Conservation (phyloP, 805 yeast genomes). For the Debaryomyces maramus region DNA sequence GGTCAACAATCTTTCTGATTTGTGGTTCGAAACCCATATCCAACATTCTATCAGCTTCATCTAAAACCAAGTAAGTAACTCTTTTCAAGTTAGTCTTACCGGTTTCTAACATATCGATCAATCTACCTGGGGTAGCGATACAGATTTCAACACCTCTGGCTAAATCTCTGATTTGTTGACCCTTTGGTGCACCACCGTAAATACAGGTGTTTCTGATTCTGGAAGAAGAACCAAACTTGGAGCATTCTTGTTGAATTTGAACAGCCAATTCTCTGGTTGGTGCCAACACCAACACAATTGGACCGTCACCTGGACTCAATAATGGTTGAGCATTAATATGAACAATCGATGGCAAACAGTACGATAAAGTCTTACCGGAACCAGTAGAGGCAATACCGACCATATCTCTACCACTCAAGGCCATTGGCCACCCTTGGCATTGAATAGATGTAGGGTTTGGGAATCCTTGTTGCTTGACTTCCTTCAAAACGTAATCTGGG, state of each 20-base stretch:
- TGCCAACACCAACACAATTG: conserved; percentile 90
- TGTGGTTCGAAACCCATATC: conserved; percentile 99
- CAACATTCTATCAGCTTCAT: conserved; percentile 99
- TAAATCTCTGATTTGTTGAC: conserved; percentile 95
- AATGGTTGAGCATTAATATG: conserved; percentile 98
- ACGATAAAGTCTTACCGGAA: conserved; percentile 96
- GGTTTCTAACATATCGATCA: conserved; percentile 94
- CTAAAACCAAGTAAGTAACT: conserved; percentile 94
- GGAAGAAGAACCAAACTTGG: conserved; percentile 88
- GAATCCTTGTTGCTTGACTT: conserved; percentile 90
- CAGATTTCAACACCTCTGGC: conserved; percentile 93
- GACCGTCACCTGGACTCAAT: conserved; percentile 93
- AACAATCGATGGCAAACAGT: conserved; percentile 94
- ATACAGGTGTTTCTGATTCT: conserved; percentile 96
- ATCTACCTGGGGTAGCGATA: conserved; percentile 99
- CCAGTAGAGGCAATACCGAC: conserved; percentile 99
- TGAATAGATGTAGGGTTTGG: conserved; percentile 94
- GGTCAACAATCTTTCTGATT: conserved; percentile 96
- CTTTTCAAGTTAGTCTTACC: conserved; percentile 94
- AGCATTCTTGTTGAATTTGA: conserved; percentile 94
- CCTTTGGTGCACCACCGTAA: conserved; percentile 99
- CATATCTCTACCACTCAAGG: conserved; percentile 97
- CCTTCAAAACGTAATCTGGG: conserved; percentile 88
- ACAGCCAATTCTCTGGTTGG: conserved; percentile 99
- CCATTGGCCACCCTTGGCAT: conserved; percentile 99